Conservation (phyloP, 148 eudicot species). For the Nepenthes gracilis region DNA sequence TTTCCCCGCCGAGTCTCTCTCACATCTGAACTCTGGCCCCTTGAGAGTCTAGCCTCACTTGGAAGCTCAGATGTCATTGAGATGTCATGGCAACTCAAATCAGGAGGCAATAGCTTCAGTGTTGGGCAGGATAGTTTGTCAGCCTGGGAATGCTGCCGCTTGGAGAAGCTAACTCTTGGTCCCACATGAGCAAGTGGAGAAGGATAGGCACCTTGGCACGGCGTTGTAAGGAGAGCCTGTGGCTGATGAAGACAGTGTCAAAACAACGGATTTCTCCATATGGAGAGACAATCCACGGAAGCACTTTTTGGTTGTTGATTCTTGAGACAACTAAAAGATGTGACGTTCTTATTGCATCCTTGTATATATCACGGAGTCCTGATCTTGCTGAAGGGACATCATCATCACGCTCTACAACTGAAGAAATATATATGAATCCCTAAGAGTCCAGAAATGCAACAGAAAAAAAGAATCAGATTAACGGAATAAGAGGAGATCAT, state of each 20-base stretch:
- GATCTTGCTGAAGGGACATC: constrained; percentile 57
- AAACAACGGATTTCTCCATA: constrained; percentile 65
- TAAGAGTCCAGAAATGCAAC: constrained; percentile 5
- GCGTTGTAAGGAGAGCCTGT: constrained; percentile 68
- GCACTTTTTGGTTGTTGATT: constrained; percentile 62
- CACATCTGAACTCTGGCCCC: too few species aligned
- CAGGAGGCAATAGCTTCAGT: neutral
- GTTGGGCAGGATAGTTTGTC: neutral
- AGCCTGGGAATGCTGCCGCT: constrained; percentile 13
- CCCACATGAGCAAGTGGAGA: constrained; percentile 54
- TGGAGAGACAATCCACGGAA: constrained; percentile 79
- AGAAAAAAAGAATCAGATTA: neutral
- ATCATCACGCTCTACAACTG: constrained; percentile 39
- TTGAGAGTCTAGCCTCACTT: too few species aligned
- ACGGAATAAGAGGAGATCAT: neutral
- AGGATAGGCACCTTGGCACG: constrained; percentile 52
- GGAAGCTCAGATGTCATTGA: neutral
- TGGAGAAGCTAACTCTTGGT: constrained; percentile 9
- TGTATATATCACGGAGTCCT: constrained; percentile 51
- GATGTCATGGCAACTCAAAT: neutral
- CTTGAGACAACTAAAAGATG: constrained; percentile 56
- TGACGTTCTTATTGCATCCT: constrained; percentile 35
- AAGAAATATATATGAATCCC: constrained; percentile 82
- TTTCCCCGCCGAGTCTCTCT: too few species aligned
- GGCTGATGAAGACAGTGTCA: constrained; percentile 79